Percentiles rank a stretch among this genome's conserved stretches.
Evolutionary conservation across 306 rosid species (phyloP).

Genomic region (Hippophae tibetana): DNA sequence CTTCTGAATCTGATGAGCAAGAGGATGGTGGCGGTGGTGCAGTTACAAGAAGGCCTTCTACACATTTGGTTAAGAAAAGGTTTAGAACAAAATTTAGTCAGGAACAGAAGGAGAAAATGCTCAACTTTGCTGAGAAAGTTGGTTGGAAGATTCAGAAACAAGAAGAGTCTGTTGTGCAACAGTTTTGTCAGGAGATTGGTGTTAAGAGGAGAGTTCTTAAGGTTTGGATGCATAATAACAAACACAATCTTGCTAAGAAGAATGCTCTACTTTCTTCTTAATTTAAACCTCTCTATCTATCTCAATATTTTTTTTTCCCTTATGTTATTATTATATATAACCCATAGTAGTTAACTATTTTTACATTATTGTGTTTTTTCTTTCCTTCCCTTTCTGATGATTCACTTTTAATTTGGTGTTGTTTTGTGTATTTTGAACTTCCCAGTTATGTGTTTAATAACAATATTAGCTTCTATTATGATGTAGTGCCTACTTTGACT

Average conservation of each 20-base stretch:
- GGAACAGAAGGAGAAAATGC: constrained; percentile 75
- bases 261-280: not conserved
- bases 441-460: no score
- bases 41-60: constrained; percentile 16
- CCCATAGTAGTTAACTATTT: no score
- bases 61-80: constrained; percentile 37
- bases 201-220: constrained; percentile 64
- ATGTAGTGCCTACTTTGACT: no score
- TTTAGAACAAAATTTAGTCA: constrained; percentile 63
- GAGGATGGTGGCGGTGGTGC: constrained; percentile 24
- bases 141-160: constrained; percentile 80
- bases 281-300: not conserved
- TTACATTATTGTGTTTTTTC: no score
- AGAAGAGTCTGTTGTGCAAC: constrained; percentile 61
- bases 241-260: constrained; percentile 50
- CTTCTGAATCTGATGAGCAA: constrained; percentile 64
- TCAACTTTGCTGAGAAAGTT: constrained; percentile 49
- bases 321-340: no score
- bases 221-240: constrained; percentile 87
- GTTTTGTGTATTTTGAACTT: no score
- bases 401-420: no score
- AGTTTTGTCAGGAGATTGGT: constrained; percentile 71
- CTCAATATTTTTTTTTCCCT: no score
- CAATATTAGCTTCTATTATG: no score
- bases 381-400: no score